Percentiles rank a stretch among this genome's conserved stretches.
phyloP scores from a whole-genome alignment of 2,329 filamentous ascomycete species.

The Helminthosporium solani region DNA sequence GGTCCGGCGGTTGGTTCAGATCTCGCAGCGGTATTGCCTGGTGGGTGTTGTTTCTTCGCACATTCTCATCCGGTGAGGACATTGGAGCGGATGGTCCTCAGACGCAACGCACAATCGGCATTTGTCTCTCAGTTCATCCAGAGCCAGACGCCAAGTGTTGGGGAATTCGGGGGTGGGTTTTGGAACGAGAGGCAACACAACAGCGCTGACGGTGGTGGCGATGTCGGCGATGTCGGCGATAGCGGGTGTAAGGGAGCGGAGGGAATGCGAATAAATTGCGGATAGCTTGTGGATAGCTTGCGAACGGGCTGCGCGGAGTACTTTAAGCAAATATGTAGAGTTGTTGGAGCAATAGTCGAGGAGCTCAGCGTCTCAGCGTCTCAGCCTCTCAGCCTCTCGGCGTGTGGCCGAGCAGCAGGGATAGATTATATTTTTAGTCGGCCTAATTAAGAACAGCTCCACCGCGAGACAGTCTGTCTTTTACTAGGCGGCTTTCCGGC shows the following conservation, averaged over 20 bases:
- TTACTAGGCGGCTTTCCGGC: no score
- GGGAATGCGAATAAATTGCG: no score
- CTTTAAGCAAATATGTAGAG: no score
- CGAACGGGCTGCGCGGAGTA: no score
- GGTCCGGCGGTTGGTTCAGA: slow-evolving; percentile 44
- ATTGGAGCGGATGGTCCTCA: slow-evolving; percentile 42
- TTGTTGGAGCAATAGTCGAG: no score
- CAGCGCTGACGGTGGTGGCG: no score
- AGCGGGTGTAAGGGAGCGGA: not conserved
- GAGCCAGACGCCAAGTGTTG: slow-evolving; percentile 9
- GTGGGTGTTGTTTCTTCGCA: slow-evolving; percentile 50
- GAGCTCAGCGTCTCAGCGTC: no score
- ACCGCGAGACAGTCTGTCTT: no score
- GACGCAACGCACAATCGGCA: slow-evolving; percentile 28
- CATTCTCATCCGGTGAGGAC: slow-evolving; percentile 52
- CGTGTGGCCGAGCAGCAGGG: not conserved
- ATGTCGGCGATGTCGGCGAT: no score
- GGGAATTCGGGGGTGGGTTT: not conserved
- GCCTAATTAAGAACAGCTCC: no score
- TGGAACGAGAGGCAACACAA: not conserved
- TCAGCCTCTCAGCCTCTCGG: not conserved
- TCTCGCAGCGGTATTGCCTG: slow-evolving; percentile 72
- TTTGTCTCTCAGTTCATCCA: slow-evolving; percentile 29
- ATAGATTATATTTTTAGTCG: not conserved
- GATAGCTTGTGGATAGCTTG: no score